Percentiles rank a stretch among this genome's conserved stretches.
These are phyloP conservation scores for Acmispon strigosus DNA, from an alignment of 306 rosid species.

Conservation along the genomic window DNA sequence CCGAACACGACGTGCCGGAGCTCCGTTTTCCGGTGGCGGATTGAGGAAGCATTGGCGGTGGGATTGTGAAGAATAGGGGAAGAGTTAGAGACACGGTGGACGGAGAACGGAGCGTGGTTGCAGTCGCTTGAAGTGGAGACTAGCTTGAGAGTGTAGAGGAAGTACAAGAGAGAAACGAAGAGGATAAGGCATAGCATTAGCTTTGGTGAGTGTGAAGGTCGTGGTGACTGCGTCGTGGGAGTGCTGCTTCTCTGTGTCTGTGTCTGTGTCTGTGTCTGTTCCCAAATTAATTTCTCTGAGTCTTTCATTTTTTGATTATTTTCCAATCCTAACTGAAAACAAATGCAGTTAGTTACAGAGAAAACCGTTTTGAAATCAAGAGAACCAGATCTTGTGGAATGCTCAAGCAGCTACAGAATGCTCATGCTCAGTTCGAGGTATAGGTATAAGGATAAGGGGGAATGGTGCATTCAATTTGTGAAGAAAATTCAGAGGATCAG, in stretches of 20 bases:
- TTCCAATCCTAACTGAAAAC: background rate
- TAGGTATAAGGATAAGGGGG: too few relatives aligned
- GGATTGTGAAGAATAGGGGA: background rate
- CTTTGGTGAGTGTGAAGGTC: conserved; percentile 39
- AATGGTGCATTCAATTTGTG: background rate
- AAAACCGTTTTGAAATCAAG: background rate
- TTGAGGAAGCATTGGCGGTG: background rate
- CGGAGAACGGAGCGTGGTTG: conserved; percentile 33
- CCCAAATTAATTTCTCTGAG: conserved; percentile 61
- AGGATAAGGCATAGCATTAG: conserved; percentile 64
- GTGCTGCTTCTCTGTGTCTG: conserved; percentile 9
- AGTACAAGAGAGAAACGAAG: conserved; percentile 58
- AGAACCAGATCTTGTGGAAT: background rate
- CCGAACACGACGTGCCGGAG: conserved; percentile 75
- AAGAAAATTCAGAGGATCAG: background rate
- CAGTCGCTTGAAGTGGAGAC: conserved; percentile 54
- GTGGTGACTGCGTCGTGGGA: conserved; percentile 19
- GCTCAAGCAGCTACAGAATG: background rate
- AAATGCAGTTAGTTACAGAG: background rate
- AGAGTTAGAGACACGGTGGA: conserved; percentile 18
- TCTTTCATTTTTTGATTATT: conserved; percentile 50
- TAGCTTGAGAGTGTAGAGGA: conserved; percentile 65
- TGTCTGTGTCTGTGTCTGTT: conserved; percentile 30
- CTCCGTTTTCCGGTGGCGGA: conserved; percentile 25
- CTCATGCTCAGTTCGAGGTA: too few relatives aligned